Base-by-base conservation (phyloP, 768 basidiomycete genomes). In the Boletus rubroflammeus region DNA sequence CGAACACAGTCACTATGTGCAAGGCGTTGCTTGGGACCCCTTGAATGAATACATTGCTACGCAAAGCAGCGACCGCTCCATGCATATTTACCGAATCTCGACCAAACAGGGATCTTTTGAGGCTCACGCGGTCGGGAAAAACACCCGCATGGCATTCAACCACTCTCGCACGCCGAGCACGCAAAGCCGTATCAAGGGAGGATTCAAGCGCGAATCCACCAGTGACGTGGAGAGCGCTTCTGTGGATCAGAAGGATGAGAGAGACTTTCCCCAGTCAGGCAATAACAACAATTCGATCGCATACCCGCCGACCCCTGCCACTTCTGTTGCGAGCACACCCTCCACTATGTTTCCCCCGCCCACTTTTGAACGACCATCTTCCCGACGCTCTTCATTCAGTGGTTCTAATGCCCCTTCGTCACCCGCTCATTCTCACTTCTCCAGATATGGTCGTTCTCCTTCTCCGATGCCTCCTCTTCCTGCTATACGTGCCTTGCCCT, bases 11-110 rank as follows among this genome's bases (percentile, higher is more conserved):
- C 96, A 98, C 71, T 98, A 91, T 67, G 97, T 99, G 0, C 97
- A 99, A 75, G 97, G 97, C 9, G 97, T 98, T 28, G 92, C 96
- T 0, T 99, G 97, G 97, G 97, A 99, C 61, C 97, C 97, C 1
- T 73, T 97, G 62, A 94, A 96, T 69, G 93, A 97, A 70, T 98
- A 90, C 67, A 91, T 99, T 56, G 95, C 97, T 4, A 98, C 97
- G 0, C 97, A 99, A 67, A 93, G 91, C 70, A 92, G 88, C 64
- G 97, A 99, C 72, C 81, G 96, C 43, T 89, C 93, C 21, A 96
- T 98, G 83, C 93, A 98, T 68, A 85, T 99, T 61, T 93, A 98
- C 72, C 81, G 82, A 57, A 84, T 98, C 60, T 82, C 83, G 8
- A 82, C 82, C 52, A 88, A 88, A 54, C 81, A 87, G 42, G 90